Conservation (phyloP, 768 basidiomycete genomes). For the Boletus rubroflammeus region DNA sequence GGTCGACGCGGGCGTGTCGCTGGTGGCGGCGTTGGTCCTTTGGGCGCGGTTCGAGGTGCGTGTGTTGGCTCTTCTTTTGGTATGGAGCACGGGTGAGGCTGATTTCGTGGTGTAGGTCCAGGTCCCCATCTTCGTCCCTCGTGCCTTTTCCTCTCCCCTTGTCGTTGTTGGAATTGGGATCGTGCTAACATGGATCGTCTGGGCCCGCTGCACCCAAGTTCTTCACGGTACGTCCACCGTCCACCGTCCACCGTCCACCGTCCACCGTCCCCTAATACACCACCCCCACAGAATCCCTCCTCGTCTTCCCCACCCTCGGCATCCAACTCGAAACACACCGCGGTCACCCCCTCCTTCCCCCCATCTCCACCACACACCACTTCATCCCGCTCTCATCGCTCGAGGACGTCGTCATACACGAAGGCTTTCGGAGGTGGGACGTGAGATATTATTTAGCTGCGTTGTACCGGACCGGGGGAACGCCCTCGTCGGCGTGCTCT, state of each 20-base stretch:
- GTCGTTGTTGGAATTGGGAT: conserved; percentile 7
- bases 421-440: conserved; percentile 70
- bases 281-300: conserved; percentile 67
- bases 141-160: neutral
- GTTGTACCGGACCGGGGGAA: conserved; percentile 26
- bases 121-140: neutral
- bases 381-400: conserved; percentile 59
- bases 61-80: conserved; percentile 11
- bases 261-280: too few species aligned
- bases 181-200: conserved; percentile 24
- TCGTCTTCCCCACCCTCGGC: conserved; percentile 63
- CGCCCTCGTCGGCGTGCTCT: neutral
- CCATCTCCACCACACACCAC: conserved; percentile 34
- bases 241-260: neutral
- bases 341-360: conserved; percentile 43
- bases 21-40: conserved; percentile 4
- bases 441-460: conserved; percentile 65
- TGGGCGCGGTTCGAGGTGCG: neutral
- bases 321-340: conserved; percentile 71
- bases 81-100: neutral
- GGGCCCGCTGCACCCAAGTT: conserved; percentile 41
- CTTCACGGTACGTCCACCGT: conserved; percentile 40
- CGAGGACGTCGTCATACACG: conserved; percentile 68
- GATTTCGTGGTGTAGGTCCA: neutral
- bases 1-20: conserved; percentile 34